Conservation (phyloP, 2,329 filamentous ascomycete species). For the Paracorniculantispora psalliotae region DNA sequence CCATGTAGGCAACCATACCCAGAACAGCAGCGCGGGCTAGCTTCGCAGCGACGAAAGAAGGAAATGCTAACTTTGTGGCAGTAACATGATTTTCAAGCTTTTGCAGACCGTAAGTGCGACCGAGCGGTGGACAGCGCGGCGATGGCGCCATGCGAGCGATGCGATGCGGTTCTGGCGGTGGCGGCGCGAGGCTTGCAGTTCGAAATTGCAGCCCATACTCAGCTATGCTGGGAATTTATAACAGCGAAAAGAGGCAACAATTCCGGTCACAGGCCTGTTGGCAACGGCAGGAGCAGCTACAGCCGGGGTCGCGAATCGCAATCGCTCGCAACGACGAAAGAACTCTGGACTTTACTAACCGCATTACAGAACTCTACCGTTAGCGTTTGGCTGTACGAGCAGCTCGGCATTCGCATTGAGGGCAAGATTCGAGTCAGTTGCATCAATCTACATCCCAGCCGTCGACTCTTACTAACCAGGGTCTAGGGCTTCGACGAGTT, state of each 20-base stretch:
- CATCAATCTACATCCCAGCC: constrained; percentile 30
- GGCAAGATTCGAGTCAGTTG: constrained; percentile 84
- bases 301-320: background rate
- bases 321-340: too few species aligned
- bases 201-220: background rate
- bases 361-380: constrained; percentile 66
- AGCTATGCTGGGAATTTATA: too few species aligned
- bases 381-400: constrained; percentile 95
- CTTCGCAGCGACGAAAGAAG: background rate
- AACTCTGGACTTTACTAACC: constrained; percentile 20
- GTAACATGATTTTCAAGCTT: constrained; percentile 63
- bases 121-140: constrained; percentile 23
- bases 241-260: too few species aligned
- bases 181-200: background rate
- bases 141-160: background rate
- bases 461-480: constrained; percentile 55
- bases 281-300: too few species aligned
- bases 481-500: constrained; percentile 95
- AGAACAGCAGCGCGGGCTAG: background rate
- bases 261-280: too few species aligned
- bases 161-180: background rate
- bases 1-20: constrained; percentile 39
- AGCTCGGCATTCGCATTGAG: constrained; percentile 88
- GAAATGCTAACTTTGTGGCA: constrained; percentile 18
- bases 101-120: constrained; percentile 54